Percentiles rank a stretch among this genome's conserved stretches.
These are phyloP conservation scores for Aspergillus piperis DNA, from an alignment of 2,329 filamentous ascomycete genomes.

Conservation along the genomic window DNA sequence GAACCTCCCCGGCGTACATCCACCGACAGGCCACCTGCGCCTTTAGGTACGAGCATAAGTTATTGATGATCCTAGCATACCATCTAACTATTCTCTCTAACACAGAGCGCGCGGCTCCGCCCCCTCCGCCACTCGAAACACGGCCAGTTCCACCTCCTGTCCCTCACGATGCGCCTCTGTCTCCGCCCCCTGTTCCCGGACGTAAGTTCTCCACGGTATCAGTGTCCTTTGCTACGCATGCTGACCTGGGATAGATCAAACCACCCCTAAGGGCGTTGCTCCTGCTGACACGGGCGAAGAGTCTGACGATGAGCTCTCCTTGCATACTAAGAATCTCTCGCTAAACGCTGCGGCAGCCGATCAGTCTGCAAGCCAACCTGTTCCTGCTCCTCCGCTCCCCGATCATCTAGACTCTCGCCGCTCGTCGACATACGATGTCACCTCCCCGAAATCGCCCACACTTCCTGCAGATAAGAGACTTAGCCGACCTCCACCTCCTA, in stretches of 20 bases:
- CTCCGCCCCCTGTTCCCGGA: constrained; percentile 48
- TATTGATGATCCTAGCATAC: not conserved
- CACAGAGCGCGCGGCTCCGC: constrained; percentile 50
- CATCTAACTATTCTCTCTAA: constrained; percentile 6
- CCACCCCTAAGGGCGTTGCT: constrained; percentile 57
- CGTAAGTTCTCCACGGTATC: constrained; percentile 51
- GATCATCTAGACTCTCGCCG: constrained; percentile 43
- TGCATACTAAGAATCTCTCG: constrained; percentile 49
- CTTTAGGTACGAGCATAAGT: constrained; percentile 52
- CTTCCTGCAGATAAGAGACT: constrained; percentile 42
- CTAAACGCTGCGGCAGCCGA: constrained; percentile 44
- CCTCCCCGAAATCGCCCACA: constrained; percentile 42
- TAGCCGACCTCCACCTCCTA: constrained; percentile 47
- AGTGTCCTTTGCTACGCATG: constrained; percentile 18
- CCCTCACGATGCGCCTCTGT: constrained; percentile 36
- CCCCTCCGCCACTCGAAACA: constrained; percentile 45
- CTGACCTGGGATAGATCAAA: constrained; percentile 54
- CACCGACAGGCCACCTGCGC: constrained; percentile 47
- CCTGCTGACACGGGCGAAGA: constrained; percentile 78
- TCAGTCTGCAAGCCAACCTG: constrained; percentile 49
- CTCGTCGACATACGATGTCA: constrained; percentile 43
- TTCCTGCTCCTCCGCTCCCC: constrained; percentile 47
- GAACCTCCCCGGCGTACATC: constrained; percentile 36
- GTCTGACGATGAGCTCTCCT: constrained; percentile 83
- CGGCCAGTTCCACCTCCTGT: constrained; percentile 41